phyloP scores from a whole-genome alignment of 2,329 filamentous ascomycete genomes.

The Cytospora paraplurivora region DNA sequence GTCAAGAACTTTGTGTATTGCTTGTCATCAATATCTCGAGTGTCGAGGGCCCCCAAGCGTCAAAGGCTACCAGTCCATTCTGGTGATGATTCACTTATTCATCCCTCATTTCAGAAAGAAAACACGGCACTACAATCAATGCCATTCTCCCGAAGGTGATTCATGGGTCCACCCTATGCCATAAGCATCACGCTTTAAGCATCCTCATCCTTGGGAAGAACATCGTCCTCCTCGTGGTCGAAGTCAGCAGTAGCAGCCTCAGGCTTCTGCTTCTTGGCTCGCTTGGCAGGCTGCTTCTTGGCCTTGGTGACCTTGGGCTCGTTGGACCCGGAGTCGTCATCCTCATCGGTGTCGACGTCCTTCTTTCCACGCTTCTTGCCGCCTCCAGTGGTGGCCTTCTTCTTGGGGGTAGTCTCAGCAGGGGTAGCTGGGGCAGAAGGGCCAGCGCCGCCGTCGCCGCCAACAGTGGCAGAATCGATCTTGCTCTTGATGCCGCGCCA shows the following conservation, averaged over 20 bases:
- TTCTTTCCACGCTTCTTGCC: slow-evolving; percentile 5
- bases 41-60: too few relatives aligned
- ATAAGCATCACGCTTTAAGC: not conserved
- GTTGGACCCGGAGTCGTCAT: not conserved
- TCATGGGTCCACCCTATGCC: too few relatives aligned
- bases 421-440: not conserved
- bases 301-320: not conserved
- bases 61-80: too few relatives aligned
- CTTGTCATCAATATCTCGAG: too few relatives aligned
- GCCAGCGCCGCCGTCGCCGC: too few relatives aligned
- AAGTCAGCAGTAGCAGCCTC: not conserved
- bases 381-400: not conserved
- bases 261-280: not conserved
- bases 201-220: not conserved
- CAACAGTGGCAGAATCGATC: not conserved
- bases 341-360: not conserved
- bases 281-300: slow-evolving; percentile 8
- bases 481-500: slow-evolving; percentile 6
- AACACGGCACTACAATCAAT: too few relatives aligned
- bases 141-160: too few relatives aligned
- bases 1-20: too few relatives aligned
- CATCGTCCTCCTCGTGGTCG: not conserved
- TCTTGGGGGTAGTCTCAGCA: not conserved
- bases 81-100: too few relatives aligned
- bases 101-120: too few relatives aligned